Percentiles rank a stretch among this genome's conserved stretches.
Conservation (phyloP, 345 rosid species). For the Sonneratia alba region DNA sequence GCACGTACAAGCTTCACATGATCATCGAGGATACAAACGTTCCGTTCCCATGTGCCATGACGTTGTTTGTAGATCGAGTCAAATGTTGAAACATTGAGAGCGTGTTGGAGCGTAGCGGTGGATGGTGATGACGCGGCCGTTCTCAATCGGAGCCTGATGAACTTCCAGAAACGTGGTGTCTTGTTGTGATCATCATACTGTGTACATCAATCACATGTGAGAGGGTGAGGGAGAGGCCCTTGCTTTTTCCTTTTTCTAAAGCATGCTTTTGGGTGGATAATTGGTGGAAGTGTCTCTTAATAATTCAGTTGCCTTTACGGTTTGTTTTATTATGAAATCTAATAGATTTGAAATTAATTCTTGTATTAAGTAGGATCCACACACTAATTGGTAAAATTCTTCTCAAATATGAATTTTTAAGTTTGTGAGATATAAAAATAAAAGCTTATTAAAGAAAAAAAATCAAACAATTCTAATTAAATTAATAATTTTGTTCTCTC, state of each 20-base stretch:
- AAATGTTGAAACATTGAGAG: neutral
- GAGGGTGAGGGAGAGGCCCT: neutral
- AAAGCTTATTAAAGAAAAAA: too few species aligned
- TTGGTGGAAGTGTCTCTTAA: conserved; percentile 2
- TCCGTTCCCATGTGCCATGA: neutral
- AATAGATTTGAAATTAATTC: neutral
- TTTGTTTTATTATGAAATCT: neutral
- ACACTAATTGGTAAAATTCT: too few species aligned
- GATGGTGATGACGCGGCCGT: neutral
- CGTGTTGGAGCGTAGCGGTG: neutral
- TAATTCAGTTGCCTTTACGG: neutral
- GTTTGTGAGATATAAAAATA: too few species aligned
- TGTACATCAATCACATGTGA: neutral
- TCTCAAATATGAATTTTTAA: too few species aligned
- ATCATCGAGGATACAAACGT: neutral
- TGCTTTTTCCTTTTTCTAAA: neutral
- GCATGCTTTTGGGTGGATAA: conserved; percentile 2
- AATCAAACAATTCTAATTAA: too few species aligned
- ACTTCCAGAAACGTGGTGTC: neutral
- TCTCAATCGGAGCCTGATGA: neutral
- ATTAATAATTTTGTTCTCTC: too few species aligned
- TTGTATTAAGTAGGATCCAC: too few species aligned
- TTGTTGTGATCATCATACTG: neutral
- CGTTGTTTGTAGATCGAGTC: neutral
- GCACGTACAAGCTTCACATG: neutral